phyloP scores from a whole-genome alignment of 2,329 filamentous ascomycete species.

The Chrysoporthe cubensis region DNA sequence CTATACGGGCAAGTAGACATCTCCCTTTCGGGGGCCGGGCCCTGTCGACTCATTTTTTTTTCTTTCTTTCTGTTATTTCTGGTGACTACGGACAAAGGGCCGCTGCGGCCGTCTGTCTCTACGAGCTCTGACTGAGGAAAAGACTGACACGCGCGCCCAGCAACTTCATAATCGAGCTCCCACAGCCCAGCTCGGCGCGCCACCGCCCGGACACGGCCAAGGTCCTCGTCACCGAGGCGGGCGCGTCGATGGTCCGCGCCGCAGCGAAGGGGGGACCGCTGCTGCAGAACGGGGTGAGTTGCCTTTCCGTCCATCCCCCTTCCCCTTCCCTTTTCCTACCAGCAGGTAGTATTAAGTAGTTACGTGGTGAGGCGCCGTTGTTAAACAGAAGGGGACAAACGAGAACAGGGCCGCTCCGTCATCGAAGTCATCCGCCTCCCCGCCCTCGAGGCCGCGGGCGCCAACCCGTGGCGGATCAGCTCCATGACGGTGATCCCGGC shows the following conservation, averaged over 20 bases:
- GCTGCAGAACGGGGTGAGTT: slow-evolving; percentile 38
- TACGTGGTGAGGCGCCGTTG: too few relatives aligned
- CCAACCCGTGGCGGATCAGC: slow-evolving; percentile 39
- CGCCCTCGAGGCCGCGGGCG: slow-evolving; percentile 35
- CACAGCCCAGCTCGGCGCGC: slow-evolving; percentile 30
- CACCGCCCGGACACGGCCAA: slow-evolving; percentile 32
- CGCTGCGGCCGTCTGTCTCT: too few relatives aligned
- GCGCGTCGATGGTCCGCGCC: slow-evolving; percentile 33
- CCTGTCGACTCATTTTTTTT: neutral
- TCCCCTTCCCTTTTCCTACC: neutral
- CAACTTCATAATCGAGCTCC: slow-evolving; percentile 33
- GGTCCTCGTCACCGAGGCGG: slow-evolving; percentile 31
- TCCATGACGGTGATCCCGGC: slow-evolving; percentile 31
- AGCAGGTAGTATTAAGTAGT: too few relatives aligned
- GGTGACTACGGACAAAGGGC: neutral
- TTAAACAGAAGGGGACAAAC: neutral
- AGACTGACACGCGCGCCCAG: slow-evolving; percentile 14
- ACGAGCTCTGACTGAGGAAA: neutral
- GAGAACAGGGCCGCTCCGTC: slow-evolving; percentile 32
- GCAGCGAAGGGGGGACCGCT: slow-evolving; percentile 32
- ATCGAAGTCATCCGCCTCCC: slow-evolving; percentile 35
- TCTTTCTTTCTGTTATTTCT: neutral
- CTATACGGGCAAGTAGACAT: slow-evolving; percentile 30
- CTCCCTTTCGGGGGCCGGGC: too few relatives aligned
- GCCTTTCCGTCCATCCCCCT: neutral